Conservation (phyloP, 2,329 filamentous ascomycete genomes). For the Periglandula ipomoeae region DNA sequence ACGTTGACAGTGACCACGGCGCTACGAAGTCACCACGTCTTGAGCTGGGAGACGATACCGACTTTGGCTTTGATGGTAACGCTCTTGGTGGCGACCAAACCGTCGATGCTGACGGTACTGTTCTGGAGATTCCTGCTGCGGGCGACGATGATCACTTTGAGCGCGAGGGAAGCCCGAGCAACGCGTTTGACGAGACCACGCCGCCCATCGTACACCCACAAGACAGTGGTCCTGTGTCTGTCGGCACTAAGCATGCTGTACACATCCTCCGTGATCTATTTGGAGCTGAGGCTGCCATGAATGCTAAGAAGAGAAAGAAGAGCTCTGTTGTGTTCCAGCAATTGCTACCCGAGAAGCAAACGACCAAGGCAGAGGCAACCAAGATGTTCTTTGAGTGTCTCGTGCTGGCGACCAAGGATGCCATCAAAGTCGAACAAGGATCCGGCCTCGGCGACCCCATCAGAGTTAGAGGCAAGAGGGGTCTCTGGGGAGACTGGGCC, state of each 20-base stretch:
- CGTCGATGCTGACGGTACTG: conserved; percentile 49
- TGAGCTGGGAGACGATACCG: conserved; percentile 59
- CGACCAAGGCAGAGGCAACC: conserved; percentile 82
- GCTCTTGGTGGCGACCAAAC: conserved; percentile 41
- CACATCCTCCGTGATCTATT: conserved; percentile 88
- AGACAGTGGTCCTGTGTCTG: conserved; percentile 77
- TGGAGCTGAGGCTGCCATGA: conserved; percentile 59
- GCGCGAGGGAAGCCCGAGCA: conserved; percentile 36
- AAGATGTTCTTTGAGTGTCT: conserved; percentile 99
- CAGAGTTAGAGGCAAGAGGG: conserved; percentile 79
- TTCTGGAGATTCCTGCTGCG: conserved; percentile 51
- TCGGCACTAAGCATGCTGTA: conserved; percentile 91
- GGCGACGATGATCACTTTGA: conserved; percentile 36
- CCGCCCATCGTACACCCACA: conserved; percentile 68
- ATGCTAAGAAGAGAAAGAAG: conserved; percentile 64
- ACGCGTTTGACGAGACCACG: conserved; percentile 71
- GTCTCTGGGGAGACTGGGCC: conserved; percentile 96
- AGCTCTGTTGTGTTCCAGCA: conserved; percentile 81
- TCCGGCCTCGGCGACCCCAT: conserved; percentile 70
- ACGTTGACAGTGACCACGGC: conserved; percentile 60
- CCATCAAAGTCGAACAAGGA: conserved; percentile 89
- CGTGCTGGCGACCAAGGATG: conserved; percentile 94
- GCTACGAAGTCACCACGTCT: conserved; percentile 61
- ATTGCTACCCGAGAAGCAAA: conserved; percentile 71
- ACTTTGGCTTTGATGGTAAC: conserved; percentile 35